Conservation (phyloP, 176 grass and related monocot genomes). For the Carex kokanica region DNA sequence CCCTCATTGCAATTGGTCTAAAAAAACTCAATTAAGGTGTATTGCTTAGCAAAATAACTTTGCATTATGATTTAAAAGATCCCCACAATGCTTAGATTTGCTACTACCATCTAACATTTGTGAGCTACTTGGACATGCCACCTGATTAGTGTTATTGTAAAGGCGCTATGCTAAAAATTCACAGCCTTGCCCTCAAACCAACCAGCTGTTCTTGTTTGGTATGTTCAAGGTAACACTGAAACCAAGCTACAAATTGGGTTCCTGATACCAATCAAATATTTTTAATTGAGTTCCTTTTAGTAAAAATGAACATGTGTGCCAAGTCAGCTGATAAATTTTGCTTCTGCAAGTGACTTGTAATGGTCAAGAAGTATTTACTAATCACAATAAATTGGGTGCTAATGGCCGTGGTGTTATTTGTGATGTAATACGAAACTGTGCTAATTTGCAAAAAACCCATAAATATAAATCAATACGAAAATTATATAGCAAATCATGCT, state of each 20-base stretch:
- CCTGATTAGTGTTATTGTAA: background rate
- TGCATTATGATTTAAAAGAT: background rate
- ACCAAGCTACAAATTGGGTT: background rate
- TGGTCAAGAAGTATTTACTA: background rate
- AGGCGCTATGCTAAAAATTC: background rate
- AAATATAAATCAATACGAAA: background rate
- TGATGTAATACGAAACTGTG: background rate
- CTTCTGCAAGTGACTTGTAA: background rate
- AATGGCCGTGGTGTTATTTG: background rate
- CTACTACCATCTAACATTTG: background rate
- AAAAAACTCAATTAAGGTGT: background rate
- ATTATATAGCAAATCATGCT: slow-evolving; percentile 4
- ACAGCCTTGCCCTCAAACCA: background rate
- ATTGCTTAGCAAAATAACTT: slow-evolving; percentile 5
- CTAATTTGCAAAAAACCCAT: background rate
- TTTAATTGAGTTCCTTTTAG: too few species aligned
- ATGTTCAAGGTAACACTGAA: background rate
- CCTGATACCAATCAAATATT: background rate
- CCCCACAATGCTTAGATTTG: background rate
- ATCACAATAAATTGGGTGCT: background rate
- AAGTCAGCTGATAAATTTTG: background rate
- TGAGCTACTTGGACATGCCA: background rate
- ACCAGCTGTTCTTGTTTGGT: background rate
- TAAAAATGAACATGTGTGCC: background rate
- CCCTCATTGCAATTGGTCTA: slow-evolving; percentile 5